Conservation (phyloP, 1,284 basidiomycete genomes). For the Cryptococcus jaspeensis region DNA sequence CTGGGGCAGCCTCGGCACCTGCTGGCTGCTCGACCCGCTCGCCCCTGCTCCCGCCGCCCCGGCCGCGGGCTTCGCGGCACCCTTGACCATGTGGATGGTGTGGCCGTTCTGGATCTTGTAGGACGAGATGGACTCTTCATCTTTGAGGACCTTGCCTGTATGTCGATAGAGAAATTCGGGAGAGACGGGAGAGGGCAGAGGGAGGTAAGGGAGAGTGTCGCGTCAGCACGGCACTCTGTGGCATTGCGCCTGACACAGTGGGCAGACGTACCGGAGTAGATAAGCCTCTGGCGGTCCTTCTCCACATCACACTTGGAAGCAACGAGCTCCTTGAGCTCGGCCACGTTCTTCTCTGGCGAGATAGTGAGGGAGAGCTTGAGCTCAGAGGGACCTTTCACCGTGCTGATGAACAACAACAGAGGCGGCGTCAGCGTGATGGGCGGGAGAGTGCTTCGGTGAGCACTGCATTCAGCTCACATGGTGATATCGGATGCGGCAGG, state of each 20-base stretch:
- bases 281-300: constrained; percentile 77
- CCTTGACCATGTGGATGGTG: constrained; percentile 92
- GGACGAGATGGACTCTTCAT: constrained; percentile 72
- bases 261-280: constrained; percentile 72
- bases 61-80: constrained; percentile 61
- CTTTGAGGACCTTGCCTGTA: constrained; percentile 59
- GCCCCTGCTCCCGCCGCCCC: constrained; percentile 16
- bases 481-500: constrained; percentile 7
- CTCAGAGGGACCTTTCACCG: constrained; percentile 71
- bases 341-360: constrained; percentile 64
- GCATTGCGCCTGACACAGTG: neutral
- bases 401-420: constrained; percentile 27
- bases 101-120: constrained; percentile 85
- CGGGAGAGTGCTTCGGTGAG: neutral
- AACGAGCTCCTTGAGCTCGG: constrained; percentile 81
- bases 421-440: constrained; percentile 1
- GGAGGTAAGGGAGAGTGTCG: too few species aligned
- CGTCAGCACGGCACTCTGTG: too few species aligned
- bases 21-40: constrained; percentile 16
- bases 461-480: constrained; percentile 17
- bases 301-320: constrained; percentile 78
- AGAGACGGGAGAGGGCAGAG: too few species aligned
- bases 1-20: constrained; percentile 60
- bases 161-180: neutral
- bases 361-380: constrained; percentile 84